phyloP scores from a whole-genome alignment of 1,284 basidiomycete genomes.

The Puccinia novopanici region DNA sequence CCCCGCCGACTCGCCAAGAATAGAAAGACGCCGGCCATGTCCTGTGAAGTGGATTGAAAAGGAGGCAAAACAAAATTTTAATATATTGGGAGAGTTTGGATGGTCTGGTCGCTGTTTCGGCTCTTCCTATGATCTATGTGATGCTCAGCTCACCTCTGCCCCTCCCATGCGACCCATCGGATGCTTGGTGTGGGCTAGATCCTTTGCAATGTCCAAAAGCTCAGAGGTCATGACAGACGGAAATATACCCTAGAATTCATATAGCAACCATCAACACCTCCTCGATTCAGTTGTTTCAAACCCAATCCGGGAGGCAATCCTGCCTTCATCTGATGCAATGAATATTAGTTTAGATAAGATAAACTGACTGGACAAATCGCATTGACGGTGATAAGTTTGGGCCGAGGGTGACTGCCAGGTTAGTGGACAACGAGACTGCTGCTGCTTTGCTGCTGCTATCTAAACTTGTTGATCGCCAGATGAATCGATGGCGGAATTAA shows the following conservation, averaged over 20 bases:
- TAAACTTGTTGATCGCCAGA: neutral
- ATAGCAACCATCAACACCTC: neutral
- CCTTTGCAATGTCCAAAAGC: neutral
- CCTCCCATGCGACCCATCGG: constrained; percentile 45
- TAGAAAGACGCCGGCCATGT: constrained; percentile 44
- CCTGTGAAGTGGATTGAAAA: neutral
- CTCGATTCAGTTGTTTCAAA: neutral
- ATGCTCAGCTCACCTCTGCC: constrained; percentile 20
- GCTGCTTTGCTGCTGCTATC: constrained; percentile 59
- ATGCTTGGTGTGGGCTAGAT: constrained; percentile 10
- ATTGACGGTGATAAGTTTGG: constrained; percentile 57
- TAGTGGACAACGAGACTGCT: constrained; percentile 58
- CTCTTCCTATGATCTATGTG: neutral
- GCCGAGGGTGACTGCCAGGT: constrained; percentile 57
- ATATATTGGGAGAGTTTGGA: neutral
- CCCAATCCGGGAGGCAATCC: neutral
- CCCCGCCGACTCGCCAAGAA: constrained; percentile 45
- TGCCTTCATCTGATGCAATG: neutral
- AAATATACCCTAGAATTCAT: constrained; percentile 34
- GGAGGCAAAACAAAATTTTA: neutral
- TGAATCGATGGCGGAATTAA: neutral
- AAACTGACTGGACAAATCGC: constrained; percentile 57
- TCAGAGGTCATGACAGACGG: constrained; percentile 36
- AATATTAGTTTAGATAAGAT: neutral
- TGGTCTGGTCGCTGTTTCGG: neutral